Conservation (phyloP, 441 rosid species). For the Arabidopsis hybrid region DNA sequence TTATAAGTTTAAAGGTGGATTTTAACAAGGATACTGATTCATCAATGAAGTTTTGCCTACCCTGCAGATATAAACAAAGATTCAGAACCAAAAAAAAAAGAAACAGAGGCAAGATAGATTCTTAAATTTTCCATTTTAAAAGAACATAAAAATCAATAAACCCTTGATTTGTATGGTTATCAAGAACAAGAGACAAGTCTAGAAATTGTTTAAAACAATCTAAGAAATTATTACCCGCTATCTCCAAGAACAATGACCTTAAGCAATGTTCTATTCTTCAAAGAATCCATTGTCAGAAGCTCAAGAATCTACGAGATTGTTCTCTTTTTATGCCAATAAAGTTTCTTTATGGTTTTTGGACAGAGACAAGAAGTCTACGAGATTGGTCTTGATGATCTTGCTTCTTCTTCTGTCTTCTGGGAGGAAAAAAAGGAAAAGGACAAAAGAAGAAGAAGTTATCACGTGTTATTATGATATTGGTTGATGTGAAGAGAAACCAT, state of each 20-base stretch:
- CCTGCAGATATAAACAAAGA: constrained; percentile 47
- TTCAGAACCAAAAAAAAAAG: constrained; percentile 6
- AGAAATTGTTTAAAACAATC: not conserved
- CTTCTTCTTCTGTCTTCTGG: constrained; percentile 26
- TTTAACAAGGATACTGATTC: constrained; percentile 69
- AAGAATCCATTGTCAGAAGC: constrained; percentile 41
- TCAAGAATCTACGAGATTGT: constrained; percentile 16
- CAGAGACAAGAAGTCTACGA: constrained; percentile 37
- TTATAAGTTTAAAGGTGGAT: not conserved
- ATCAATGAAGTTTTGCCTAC: constrained; percentile 79
- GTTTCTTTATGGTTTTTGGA: constrained; percentile 34
- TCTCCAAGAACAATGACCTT: constrained; percentile 75
- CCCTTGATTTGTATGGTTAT: not conserved
- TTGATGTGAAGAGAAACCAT: constrained; percentile 51
- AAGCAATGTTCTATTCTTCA: constrained; percentile 67
- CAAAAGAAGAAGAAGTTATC: constrained; percentile 15
- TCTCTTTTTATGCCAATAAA: constrained; percentile 7
- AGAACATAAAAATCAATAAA: not conserved
- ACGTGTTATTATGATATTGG: constrained; percentile 35
- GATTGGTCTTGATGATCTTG: constrained; percentile 52
- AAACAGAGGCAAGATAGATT: not conserved
- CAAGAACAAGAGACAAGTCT: not conserved
- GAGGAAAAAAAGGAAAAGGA: not conserved
- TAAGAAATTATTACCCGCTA: constrained; percentile 52
- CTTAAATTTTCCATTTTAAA: too few relatives aligned